A percentile compares a stretch with the other conserved stretches of the same genome.
These are phyloP conservation scores for Metarhizium rileyi DNA, from an alignment of 2,329 filamentous ascomycete species.

Conservation along the genomic window DNA sequence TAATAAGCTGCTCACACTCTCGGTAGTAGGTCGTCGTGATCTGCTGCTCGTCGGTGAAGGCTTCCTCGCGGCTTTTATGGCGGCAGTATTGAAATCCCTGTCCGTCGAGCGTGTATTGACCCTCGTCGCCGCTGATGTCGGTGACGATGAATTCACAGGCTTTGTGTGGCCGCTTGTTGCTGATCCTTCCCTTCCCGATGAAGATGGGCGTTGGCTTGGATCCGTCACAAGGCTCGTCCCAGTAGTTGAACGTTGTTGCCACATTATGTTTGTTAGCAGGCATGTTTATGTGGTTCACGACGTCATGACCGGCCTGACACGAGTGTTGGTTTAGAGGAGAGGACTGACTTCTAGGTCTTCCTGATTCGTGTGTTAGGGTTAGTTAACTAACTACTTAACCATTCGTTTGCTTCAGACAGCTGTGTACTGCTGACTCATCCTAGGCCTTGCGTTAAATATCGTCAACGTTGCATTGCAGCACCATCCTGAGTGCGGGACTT, in stretches of 20 bases:
- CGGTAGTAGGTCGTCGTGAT: slow-evolving; percentile 61
- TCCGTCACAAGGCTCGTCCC: slow-evolving; percentile 31
- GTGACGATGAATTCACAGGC: slow-evolving; percentile 34
- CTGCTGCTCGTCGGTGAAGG: slow-evolving; percentile 41
- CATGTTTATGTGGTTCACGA: not conserved
- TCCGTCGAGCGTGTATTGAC: slow-evolving; percentile 28
- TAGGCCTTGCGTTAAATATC: too few relatives aligned
- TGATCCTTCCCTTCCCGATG: slow-evolving; percentile 16
- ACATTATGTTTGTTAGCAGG: slow-evolving; percentile 16
- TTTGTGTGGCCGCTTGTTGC: slow-evolving; percentile 21
- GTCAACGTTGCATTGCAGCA: too few relatives aligned
- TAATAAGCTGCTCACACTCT: slow-evolving; percentile 58
- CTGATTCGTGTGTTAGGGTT: too few relatives aligned
- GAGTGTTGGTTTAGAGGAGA: too few relatives aligned
- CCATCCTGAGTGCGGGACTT: too few relatives aligned
- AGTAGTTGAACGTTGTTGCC: slow-evolving; percentile 28
- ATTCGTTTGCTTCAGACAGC: too few relatives aligned
- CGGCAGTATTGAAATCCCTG: slow-evolving; percentile 31
- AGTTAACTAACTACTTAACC: too few relatives aligned
- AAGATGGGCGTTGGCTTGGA: slow-evolving; percentile 28
- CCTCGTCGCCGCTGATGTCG: slow-evolving; percentile 31
- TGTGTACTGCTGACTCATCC: too few relatives aligned
- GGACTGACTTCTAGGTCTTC: too few relatives aligned
- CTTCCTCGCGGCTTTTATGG: slow-evolving; percentile 20
- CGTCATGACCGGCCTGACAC: too few relatives aligned